A percentile compares a stretch with the other conserved stretches of the same genome.
phyloP scores from a whole-genome alignment of 2,329 filamentous ascomycete species.

The Ophiostoma tasmaniense region DNA sequence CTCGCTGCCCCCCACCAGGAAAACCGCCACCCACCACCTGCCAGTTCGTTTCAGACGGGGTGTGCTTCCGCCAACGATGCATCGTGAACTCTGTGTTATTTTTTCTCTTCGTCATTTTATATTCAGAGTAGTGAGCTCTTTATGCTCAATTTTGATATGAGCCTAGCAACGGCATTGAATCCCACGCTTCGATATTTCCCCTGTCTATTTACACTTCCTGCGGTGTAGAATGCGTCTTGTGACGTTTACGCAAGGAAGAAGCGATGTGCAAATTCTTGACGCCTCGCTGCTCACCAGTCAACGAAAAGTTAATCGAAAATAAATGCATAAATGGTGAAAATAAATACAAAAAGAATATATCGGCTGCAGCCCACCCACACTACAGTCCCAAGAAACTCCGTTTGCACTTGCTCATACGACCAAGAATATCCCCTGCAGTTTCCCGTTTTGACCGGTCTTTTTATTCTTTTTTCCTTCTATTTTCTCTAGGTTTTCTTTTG shows the following conservation, averaged over 20 bases:
- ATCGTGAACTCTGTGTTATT: neutral
- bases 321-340: neutral
- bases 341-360: neutral
- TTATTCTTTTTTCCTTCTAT: neutral
- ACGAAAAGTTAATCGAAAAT: neutral
- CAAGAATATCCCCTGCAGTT: conserved; percentile 10
- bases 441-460: conserved; percentile 4
- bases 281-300: neutral
- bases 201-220: neutral
- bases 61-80: neutral
- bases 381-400: neutral
- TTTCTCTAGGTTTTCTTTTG: neutral
- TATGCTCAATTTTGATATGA: neutral
- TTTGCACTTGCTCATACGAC: neutral
- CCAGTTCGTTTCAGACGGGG: neutral
- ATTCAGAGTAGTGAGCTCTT: neutral
- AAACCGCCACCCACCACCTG: conserved; percentile 8
- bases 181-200: neutral
- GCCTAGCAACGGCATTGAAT: neutral
- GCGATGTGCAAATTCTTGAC: neutral
- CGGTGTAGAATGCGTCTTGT: neutral
- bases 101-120: neutral
- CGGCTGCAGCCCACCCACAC: neutral
- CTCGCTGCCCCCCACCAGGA: conserved; percentile 8
- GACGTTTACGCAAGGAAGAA: neutral